Percentiles rank a stretch among this genome's conserved stretches.
phyloP scores from a whole-genome alignment of 2,329 filamentous ascomycete species.

The Hymenoscyphus occultus region DNA sequence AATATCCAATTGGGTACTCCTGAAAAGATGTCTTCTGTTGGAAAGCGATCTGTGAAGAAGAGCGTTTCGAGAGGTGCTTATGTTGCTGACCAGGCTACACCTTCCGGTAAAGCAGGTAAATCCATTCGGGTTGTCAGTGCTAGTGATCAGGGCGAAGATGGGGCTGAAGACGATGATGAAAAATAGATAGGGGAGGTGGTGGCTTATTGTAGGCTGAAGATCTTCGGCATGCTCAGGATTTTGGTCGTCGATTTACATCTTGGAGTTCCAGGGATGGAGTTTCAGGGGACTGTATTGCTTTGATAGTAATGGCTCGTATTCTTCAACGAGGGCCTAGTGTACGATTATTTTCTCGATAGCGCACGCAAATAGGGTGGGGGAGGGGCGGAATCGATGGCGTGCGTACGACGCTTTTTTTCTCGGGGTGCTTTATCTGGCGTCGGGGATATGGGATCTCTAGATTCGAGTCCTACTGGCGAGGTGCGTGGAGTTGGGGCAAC shows the following conservation, averaged over 20 bases:
- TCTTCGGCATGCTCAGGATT: neutral
- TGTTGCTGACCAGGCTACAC: slow-evolving; percentile 9
- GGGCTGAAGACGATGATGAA: slow-evolving; percentile 6
- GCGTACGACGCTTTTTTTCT: slow-evolving; percentile 4
- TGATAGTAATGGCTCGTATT: slow-evolving; percentile 20
- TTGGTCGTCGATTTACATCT: neutral
- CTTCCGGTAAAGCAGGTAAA: slow-evolving; percentile 20
- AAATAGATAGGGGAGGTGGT: neutral
- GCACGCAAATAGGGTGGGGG: slow-evolving; percentile 11
- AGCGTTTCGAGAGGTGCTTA: slow-evolving; percentile 21
- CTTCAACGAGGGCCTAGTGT: slow-evolving; percentile 32
- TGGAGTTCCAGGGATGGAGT: slow-evolving; percentile 10
- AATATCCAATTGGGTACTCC: neutral
- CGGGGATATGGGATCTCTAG: neutral
- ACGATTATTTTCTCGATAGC: slow-evolving; percentile 27
- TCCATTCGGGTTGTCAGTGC: slow-evolving; percentile 27
- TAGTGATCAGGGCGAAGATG: slow-evolving; percentile 10
- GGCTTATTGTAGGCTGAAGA: neutral
- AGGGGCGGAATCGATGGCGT: slow-evolving; percentile 4
- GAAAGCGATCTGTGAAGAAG: slow-evolving; percentile 19
- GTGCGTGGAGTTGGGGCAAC: neutral
- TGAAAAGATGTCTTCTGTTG: slow-evolving; percentile 18
- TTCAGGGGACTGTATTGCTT: slow-evolving; percentile 12
- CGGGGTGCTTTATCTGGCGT: slow-evolving; percentile 1
- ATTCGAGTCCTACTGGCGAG: neutral